Evolutionary conservation across 2,329 filamentous ascomycete genomes (phyloP).

Genomic region (Capronia coronata): DNA sequence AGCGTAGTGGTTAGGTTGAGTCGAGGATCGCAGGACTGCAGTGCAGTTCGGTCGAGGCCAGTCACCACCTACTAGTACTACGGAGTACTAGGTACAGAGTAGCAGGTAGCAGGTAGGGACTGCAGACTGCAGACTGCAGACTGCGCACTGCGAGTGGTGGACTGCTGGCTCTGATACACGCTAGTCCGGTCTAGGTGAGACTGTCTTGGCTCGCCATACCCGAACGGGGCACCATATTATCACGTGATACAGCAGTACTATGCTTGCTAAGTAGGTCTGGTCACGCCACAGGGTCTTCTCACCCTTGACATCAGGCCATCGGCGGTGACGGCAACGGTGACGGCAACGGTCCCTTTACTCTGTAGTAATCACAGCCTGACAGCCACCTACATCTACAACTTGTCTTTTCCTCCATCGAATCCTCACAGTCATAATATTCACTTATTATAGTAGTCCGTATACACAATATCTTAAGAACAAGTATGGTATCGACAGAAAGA

Average conservation of each 20-base stretch:
- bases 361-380: too few species aligned
- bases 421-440: too few species aligned
- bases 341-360: background rate
- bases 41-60: constrained; percentile 1
- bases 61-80: background rate
- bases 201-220: background rate
- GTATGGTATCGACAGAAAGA: background rate
- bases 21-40: constrained; percentile 7
- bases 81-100: too few species aligned
- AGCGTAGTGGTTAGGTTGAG: background rate
- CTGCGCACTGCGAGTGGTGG: background rate
- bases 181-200: background rate
- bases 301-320: constrained; percentile 1
- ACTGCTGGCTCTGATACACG: background rate
- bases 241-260: too few species aligned
- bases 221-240: background rate
- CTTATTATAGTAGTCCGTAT: too few species aligned
- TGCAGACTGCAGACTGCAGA: background rate
- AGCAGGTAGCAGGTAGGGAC: background rate
- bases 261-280: too few species aligned
- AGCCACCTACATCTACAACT: background rate
- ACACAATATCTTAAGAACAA: background rate
- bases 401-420: background rate
- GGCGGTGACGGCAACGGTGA: background rate
- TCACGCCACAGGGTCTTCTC: background rate